Evolutionary conservation across 108 stramenopile species (phyloP).

Genomic region (Fistulifera solaris): DNA sequence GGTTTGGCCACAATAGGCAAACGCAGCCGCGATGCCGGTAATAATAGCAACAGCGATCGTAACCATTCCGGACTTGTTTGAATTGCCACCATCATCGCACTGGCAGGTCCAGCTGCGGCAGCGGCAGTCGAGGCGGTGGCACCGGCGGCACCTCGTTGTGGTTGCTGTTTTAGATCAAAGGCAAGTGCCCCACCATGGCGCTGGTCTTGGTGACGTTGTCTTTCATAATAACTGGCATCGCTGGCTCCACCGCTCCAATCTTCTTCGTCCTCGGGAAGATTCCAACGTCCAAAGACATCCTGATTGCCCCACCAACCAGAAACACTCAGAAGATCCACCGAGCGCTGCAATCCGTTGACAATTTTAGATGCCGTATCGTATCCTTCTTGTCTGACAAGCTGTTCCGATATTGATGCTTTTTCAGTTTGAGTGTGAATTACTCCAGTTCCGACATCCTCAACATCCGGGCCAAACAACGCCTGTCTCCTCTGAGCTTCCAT

Average conservation of each 20-base stretch:
- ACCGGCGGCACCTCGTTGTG: slow-evolving; percentile 18
- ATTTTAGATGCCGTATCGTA: slow-evolving; percentile 71
- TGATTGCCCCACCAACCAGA: slow-evolving; percentile 65
- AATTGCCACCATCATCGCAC: slow-evolving; percentile 41
- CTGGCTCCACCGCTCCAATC: slow-evolving; percentile 64
- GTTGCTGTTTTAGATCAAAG: slow-evolving; percentile 7
- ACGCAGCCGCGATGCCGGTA: slow-evolving; percentile 65
- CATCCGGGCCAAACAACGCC: slow-evolving; percentile 63
- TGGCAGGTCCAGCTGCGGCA: slow-evolving; percentile 23
- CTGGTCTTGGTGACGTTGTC: slow-evolving; percentile 41
- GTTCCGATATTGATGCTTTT: slow-evolving; percentile 66
- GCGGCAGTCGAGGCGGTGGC: slow-evolving; percentile 39
- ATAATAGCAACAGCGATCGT: slow-evolving; percentile 45
- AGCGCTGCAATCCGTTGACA: slow-evolving; percentile 65
- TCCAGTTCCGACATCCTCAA: slow-evolving; percentile 74
- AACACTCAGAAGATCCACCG: slow-evolving; percentile 65
- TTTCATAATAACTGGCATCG: slow-evolving; percentile 57
- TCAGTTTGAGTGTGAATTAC: slow-evolving; percentile 40
- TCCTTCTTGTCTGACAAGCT: slow-evolving; percentile 65
- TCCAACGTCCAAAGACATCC: slow-evolving; percentile 1
- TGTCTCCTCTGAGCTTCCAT: slow-evolving; percentile 63
- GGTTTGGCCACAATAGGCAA: slow-evolving; percentile 54
- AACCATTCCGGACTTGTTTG: slow-evolving; percentile 82
- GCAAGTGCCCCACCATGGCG: slow-evolving; percentile 23
- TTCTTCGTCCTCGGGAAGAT: slow-evolving; percentile 18